Evolutionary conservation across 176 grass and related monocot genomes (phyloP).

Genomic region (Oryza meridionalis): DNA sequence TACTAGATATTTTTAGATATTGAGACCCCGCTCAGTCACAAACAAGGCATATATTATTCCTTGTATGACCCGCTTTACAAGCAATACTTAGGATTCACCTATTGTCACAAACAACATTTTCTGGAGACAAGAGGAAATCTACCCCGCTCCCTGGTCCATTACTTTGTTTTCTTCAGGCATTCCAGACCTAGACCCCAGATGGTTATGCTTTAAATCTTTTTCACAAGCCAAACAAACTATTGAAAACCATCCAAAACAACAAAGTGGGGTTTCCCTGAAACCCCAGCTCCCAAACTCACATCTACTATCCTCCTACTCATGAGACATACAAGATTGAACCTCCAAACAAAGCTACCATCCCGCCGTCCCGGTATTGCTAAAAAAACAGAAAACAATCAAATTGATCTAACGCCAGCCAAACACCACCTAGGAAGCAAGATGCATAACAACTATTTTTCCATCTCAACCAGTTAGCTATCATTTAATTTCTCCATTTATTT

Average conservation of each 20-base stretch:
- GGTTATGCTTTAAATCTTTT: not conserved
- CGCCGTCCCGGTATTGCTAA: not conserved
- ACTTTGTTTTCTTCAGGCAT: not conserved
- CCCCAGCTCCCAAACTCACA: not conserved
- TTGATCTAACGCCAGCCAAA: too few relatives aligned
- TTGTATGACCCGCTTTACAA: not conserved
- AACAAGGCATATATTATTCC: constrained; percentile 14
- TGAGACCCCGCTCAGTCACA: not conserved
- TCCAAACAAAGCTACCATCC: not conserved
- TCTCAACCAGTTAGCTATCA: too few relatives aligned
- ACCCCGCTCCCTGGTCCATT: not conserved
- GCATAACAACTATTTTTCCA: too few relatives aligned
- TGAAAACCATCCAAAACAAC: not conserved
- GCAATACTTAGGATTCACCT: not conserved
- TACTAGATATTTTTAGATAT: not conserved
- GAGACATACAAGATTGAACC: not conserved
- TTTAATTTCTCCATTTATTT: too few relatives aligned
- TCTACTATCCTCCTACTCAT: not conserved
- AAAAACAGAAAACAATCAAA: too few relatives aligned
- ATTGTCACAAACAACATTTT: not conserved
- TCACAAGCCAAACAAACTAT: not conserved
- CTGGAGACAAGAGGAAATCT: not conserved
- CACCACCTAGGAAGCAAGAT: not conserved
- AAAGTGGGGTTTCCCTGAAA: constrained; percentile 10
- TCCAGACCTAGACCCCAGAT: not conserved